Evolutionary conservation across 345 rosid species (phyloP).

Genomic region (Cardiospermum halicacabum): DNA sequence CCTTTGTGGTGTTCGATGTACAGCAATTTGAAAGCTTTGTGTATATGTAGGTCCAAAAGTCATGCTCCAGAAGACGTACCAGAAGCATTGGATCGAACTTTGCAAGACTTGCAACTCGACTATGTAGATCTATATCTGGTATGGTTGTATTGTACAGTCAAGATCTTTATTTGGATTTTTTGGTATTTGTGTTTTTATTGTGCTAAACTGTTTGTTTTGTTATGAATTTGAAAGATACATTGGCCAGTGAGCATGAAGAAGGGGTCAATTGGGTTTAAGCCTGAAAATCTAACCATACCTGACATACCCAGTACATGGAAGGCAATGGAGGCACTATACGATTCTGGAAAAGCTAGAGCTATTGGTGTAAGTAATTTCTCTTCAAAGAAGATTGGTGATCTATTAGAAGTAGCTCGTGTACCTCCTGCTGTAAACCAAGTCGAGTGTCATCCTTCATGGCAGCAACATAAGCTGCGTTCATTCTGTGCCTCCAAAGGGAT

Average conservation of each 20-base stretch:
- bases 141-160: not conserved
- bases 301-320: conserved; percentile 71
- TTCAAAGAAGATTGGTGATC: conserved; percentile 43
- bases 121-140: conserved; percentile 55
- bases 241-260: conserved; percentile 76
- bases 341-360: conserved; percentile 57
- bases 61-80: conserved; percentile 53
- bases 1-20: no score
- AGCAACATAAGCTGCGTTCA: conserved; percentile 52
- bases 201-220: not conserved
- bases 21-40: no score
- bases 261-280: conserved; percentile 47
- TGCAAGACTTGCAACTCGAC: conserved; percentile 46
- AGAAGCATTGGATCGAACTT: conserved; percentile 35
- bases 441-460: conserved; percentile 42
- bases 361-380: conserved; percentile 66
- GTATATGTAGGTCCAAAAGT: conserved; percentile 29
- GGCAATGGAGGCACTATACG: conserved; percentile 61
- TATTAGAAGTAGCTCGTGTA: conserved; percentile 35
- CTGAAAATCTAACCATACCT: conserved; percentile 47
- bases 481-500: conserved; percentile 73
- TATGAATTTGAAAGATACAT: conserved; percentile 47
- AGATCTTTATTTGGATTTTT: not conserved
- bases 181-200: not conserved
- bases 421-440: conserved; percentile 46